These are phyloP conservation scores for Paraconiothyrium brasiliense DNA, from an alignment of 2,329 filamentous ascomycete species.

Conservation along the genomic window DNA sequence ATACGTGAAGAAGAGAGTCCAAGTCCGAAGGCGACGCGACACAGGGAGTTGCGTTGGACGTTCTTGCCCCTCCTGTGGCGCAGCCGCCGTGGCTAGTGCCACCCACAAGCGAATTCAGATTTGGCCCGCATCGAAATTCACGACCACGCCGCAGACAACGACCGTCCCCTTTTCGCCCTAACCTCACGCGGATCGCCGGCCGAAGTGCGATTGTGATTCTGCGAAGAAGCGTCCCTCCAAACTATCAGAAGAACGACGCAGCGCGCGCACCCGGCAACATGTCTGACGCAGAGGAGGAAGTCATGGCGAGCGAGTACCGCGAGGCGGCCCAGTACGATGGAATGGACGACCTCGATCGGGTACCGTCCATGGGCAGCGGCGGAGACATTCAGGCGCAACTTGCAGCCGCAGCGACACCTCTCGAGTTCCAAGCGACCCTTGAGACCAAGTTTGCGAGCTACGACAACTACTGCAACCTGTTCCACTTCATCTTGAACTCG, in stretches of 20 bases:
- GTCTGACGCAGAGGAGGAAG: constrained; percentile 96
- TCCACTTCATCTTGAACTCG: constrained; percentile 99
- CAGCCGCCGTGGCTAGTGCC: constrained; percentile 11
- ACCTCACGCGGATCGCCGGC: constrained; percentile 20
- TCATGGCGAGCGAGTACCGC: constrained; percentile 92
- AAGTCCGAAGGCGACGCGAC: too few relatives aligned
- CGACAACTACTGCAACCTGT: constrained; percentile 98
- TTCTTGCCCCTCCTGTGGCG: constrained; percentile 4
- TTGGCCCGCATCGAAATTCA: constrained; percentile 22
- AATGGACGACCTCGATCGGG: constrained; percentile 81
- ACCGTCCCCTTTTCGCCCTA: constrained; percentile 15
- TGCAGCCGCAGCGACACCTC: constrained; percentile 87
- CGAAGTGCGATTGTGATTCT: constrained; percentile 31
- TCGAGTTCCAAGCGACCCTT: constrained; percentile 94
- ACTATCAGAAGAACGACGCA: constrained; percentile 54
- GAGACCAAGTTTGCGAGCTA: constrained; percentile 99
- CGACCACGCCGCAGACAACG: constrained; percentile 22
- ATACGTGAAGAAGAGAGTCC: background rate
- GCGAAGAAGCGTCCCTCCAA: constrained; percentile 45
- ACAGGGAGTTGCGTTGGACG: background rate
- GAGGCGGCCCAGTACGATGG: constrained; percentile 94
- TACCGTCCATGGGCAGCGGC: constrained; percentile 68
- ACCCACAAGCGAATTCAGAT: constrained; percentile 25
- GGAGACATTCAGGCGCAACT: constrained; percentile 95
- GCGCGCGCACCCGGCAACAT: constrained; percentile 70